Conservation (phyloP, 192 early-diverging fungal species). For the Geranomyces michiganensis region DNA sequence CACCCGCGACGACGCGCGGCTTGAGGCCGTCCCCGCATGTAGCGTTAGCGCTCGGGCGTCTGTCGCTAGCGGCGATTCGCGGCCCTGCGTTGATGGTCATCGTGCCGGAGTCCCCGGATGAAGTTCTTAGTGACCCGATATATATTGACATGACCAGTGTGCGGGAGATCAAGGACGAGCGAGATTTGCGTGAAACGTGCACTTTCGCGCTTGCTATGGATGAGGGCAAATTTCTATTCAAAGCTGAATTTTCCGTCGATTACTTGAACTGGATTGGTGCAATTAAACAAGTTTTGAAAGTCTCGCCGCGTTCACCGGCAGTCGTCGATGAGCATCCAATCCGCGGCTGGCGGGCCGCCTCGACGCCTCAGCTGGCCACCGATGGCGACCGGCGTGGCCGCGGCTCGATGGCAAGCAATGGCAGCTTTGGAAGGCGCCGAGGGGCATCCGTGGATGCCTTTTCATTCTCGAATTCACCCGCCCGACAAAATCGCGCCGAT, state of each 20-base stretch:
- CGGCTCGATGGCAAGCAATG: neutral
- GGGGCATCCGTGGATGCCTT: neutral
- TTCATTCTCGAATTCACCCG: too few relatives aligned
- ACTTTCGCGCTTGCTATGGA: conserved; percentile 13
- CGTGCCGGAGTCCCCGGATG: neutral
- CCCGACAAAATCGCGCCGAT: too few relatives aligned
- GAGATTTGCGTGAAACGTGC: conserved; percentile 13
- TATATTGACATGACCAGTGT: conserved; percentile 15
- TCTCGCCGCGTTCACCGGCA: neutral
- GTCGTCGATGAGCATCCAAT: neutral
- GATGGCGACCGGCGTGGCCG: neutral
- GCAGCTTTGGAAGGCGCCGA: neutral
- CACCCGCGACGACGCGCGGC: neutral
- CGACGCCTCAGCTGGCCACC: neutral
- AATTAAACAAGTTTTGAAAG: conserved; percentile 1
- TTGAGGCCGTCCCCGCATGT: conserved; percentile 12
- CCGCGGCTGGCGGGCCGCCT: neutral
- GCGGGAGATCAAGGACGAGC: conserved; percentile 6
- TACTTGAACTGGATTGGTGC: conserved; percentile 20
- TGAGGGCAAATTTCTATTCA: conserved; percentile 9
- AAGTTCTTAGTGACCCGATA: conserved; percentile 10
- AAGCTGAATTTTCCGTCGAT: conserved; percentile 18
- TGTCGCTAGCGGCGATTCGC: conserved; percentile 16
- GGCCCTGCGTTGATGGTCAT: conserved; percentile 10
- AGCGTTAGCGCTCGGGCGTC: neutral